A percentile compares a stretch with the other conserved stretches of the same genome.
Evolutionary conservation across 768 basidiomycete genomes (phyloP).

Genomic region (Rhizopogon vulgaris): DNA sequence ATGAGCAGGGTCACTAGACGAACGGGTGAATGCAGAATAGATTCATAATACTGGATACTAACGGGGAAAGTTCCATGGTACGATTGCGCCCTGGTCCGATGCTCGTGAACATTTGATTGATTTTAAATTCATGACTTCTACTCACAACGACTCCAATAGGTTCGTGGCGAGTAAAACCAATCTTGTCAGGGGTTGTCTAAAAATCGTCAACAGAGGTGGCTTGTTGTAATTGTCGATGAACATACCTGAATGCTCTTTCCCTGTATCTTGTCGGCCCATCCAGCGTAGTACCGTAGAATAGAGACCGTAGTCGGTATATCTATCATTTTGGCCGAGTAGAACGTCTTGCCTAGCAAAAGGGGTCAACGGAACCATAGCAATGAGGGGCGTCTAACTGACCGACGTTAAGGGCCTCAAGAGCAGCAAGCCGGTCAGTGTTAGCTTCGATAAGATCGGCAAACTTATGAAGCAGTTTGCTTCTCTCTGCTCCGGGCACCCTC

Average conservation of each 20-base stretch:
- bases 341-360: slow-evolving; percentile 46
- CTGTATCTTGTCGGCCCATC: slow-evolving; percentile 83
- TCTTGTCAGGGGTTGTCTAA: slow-evolving; percentile 32
- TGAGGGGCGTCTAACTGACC: slow-evolving; percentile 32
- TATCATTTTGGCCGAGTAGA: slow-evolving; percentile 34
- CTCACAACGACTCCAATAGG: slow-evolving; percentile 46
- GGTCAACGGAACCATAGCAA: neutral
- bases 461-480: slow-evolving; percentile 53
- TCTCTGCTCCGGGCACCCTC: slow-evolving; percentile 43
- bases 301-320: slow-evolving; percentile 46
- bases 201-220: neutral
- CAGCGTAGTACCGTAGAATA: slow-evolving; percentile 73
- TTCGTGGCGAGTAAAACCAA: slow-evolving; percentile 51
- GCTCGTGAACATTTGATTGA: slow-evolving; percentile 28
- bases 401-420: slow-evolving; percentile 69
- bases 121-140: slow-evolving; percentile 56
- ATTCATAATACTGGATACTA: neutral
- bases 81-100: slow-evolving; percentile 37
- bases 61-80: slow-evolving; percentile 64
- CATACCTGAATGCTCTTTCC: slow-evolving; percentile 64
- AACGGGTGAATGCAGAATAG: neutral
- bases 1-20: slow-evolving; percentile 48
- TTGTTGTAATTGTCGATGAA: neutral
- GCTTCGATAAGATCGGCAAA: slow-evolving; percentile 61
- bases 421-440: slow-evolving; percentile 58